Evolutionary conservation across 306 rosid genomes (phyloP).

Genomic region (Glycine tomentella): DNA sequence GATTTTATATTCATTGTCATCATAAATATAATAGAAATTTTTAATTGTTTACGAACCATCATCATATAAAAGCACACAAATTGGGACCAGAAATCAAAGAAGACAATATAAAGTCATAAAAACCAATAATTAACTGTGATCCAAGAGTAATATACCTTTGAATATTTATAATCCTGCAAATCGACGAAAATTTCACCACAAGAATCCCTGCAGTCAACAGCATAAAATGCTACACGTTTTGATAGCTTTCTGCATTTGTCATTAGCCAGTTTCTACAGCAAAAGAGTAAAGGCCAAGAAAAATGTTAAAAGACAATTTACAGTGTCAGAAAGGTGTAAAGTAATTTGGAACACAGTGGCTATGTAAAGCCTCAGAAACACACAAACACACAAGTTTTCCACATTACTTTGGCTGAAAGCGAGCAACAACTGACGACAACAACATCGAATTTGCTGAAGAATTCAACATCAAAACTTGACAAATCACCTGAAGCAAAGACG

Average conservation of each 20-base stretch:
- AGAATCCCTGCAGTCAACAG: conserved; percentile 92
- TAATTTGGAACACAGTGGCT: not conserved
- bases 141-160: conserved; percentile 65
- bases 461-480: conserved; percentile 68
- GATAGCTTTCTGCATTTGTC: conserved; percentile 83
- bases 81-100: not conserved
- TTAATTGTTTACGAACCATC: not conserved
- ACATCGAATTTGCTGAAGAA: conserved; percentile 83
- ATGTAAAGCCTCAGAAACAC: not conserved
- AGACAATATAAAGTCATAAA: conserved; percentile 25
- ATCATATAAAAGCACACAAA: not conserved
- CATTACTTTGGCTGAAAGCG: conserved; percentile 76
- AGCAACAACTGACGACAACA: conserved; percentile 78
- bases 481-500: conserved; percentile 65
- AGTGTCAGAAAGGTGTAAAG: not conserved
- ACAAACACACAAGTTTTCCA: not conserved
- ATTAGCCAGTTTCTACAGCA: conserved; percentile 74
- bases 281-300: conserved; percentile 23
- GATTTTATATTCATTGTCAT: not conserved
- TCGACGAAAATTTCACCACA: conserved; percentile 98
- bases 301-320: conserved; percentile 6
- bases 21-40: not conserved
- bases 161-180: conserved; percentile 76
- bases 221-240: conserved; percentile 80
- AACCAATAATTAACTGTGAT: not conserved